Evolutionary conservation across 2,329 filamentous ascomycete species (phyloP), one percentile per base, ranked within the genome.

Genomic region (Chlorencoelia australis): DNA sequence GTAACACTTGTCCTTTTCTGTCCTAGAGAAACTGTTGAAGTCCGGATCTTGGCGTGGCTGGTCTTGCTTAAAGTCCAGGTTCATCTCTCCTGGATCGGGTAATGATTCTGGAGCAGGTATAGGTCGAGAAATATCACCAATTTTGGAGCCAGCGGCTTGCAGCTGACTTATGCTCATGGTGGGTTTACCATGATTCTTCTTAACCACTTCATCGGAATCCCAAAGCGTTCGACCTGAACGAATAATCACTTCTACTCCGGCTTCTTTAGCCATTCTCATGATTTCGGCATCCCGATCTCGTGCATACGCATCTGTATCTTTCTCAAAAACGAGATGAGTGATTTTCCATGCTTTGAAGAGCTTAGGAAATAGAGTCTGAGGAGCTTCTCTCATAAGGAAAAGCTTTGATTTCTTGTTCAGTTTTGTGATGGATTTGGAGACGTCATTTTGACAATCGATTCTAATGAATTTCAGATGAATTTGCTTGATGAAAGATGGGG

Each of bases 291-390:
- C 82, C 33, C 82, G 61, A 26, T 75, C 68, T 11, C 71, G 66
- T 4, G 66, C 80, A 58, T 87, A 87, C 0, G 77, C 66, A 61
- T 88, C 82, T 0, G 80, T 84, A 49, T 87, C 82, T 50, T 79
- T 82, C 54, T 88, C 82, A 48, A 86, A 87, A 0, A 86, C 81
- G 4, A 87, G 59, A 58, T 87, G 82, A 0, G 80, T 82, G 17
- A 84, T 74, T 2, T 71, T 69, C 82, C 82, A 88, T 13, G 71
- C 69, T 48, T 75, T 73, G 65, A 85, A 82, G 1, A 87, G 61
- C 56, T 84, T 84, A 2, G 77, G 75, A 3, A 87, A 66, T 1
- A 86, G 57, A 0, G 75, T 83, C 51, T 81, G 77, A 0, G 82
- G 81, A 0, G 71, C 78, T 59, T 86, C 82, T 18, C 82, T 69